These are phyloP conservation scores for Petunia secreta DNA, from an alignment of 257 asterid genomes.

Conservation along the genomic window DNA sequence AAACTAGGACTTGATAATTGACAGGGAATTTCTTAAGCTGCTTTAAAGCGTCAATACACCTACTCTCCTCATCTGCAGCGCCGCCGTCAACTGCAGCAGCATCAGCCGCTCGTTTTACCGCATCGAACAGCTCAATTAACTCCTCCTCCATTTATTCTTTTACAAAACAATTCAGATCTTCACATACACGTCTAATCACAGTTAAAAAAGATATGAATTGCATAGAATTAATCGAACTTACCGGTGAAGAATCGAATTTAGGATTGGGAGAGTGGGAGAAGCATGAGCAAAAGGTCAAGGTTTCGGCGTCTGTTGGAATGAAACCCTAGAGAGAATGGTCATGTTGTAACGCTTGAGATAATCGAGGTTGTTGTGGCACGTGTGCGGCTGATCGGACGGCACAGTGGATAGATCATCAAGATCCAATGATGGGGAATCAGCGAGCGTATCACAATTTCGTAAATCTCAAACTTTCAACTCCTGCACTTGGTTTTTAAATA, in stretches of 20 bases:
- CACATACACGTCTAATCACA: not conserved
- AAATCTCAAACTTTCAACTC: not conserved
- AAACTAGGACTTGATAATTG: slow-evolving; percentile 81
- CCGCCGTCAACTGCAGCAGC: slow-evolving; percentile 37
- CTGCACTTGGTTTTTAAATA: not conserved
- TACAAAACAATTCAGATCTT: not conserved
- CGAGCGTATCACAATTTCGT: not conserved
- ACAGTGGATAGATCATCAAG: slow-evolving; percentile 25
- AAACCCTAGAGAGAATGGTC: slow-evolving; percentile 44
- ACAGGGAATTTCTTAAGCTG: slow-evolving; percentile 81
- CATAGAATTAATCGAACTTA: slow-evolving; percentile 14
- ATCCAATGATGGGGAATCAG: slow-evolving; percentile 37
- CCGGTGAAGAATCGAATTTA: slow-evolving; percentile 23
- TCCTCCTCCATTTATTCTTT: slow-evolving; percentile 75
- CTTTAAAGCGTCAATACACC: slow-evolving; percentile 65
- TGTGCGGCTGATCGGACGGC: slow-evolving; percentile 38
- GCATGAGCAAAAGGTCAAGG: slow-evolving; percentile 10
- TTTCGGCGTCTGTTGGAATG: slow-evolving; percentile 23
- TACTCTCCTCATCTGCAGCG: slow-evolving; percentile 46
- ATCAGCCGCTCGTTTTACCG: slow-evolving; percentile 83
- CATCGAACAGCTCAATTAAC: slow-evolving; percentile 71
- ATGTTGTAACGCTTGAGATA: slow-evolving; percentile 22
- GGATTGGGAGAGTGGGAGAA: slow-evolving; percentile 12
- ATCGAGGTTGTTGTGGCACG: slow-evolving; percentile 45
- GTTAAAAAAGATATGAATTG: not conserved